Percentiles rank a stretch among this genome's conserved stretches.
Conservation (phyloP, 2,329 filamentous ascomycete species). For the Cucurbitaria berberidis region DNA sequence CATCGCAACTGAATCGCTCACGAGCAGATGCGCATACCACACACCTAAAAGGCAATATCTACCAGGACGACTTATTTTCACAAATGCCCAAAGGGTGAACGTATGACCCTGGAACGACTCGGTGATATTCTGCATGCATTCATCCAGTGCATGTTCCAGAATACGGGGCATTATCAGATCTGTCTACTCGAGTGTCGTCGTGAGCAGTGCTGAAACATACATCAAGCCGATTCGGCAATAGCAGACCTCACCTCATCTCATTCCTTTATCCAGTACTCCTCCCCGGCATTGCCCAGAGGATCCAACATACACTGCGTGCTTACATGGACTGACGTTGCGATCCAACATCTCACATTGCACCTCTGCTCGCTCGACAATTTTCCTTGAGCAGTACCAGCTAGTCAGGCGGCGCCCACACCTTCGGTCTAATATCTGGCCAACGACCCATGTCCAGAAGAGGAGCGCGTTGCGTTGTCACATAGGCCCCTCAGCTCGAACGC, state of each 20-base stretch:
- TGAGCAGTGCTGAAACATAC: slow-evolving; percentile 1
- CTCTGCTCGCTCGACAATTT: not conserved
- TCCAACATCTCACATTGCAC: not conserved
- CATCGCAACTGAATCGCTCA: slow-evolving; percentile 16
- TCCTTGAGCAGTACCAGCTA: not conserved
- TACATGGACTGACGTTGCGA: not conserved
- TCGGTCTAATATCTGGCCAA: not conserved
- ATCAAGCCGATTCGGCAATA: not conserved
- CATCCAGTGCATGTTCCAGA: not conserved
- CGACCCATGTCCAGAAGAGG: not conserved
- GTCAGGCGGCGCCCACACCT: not conserved
- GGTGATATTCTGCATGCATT: not conserved
- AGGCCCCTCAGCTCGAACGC: not conserved
- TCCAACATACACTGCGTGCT: not conserved
- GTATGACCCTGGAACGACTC: not conserved
- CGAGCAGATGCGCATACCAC: slow-evolving; percentile 1
- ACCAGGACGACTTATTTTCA: not conserved
- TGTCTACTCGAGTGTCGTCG: not conserved
- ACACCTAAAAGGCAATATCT: slow-evolving; percentile 6
- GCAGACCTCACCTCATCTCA: not conserved
- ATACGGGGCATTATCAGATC: not conserved
- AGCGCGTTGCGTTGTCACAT: not conserved
- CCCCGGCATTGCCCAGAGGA: not conserved
- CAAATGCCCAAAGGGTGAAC: not conserved
- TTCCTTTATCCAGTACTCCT: not conserved